phyloP scores from a whole-genome alignment of 1,139 yeast species.

The Candida dubliniensis region DNA sequence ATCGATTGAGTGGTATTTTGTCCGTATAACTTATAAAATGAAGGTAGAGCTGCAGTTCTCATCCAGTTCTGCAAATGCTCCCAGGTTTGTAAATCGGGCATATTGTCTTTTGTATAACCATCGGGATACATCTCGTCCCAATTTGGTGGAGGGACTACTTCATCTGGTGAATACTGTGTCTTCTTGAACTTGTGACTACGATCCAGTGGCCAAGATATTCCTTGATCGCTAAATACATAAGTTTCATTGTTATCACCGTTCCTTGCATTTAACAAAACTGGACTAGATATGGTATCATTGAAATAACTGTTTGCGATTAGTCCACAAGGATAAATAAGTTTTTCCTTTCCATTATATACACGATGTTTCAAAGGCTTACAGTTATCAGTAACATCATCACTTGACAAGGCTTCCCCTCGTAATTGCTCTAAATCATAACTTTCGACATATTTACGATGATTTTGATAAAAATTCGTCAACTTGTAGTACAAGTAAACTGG shows the following conservation, averaged over 20 bases:
- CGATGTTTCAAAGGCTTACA: constrained; percentile 58
- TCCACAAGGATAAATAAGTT: constrained; percentile 81
- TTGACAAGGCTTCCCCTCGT: constrained; percentile 57
- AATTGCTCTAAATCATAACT: constrained; percentile 68
- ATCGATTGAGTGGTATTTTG: constrained; percentile 52
- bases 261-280: constrained; percentile 46
- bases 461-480: constrained; percentile 73
- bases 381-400: constrained; percentile 46
- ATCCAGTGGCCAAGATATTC: constrained; percentile 88
- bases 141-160: constrained; percentile 94
- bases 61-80: constrained; percentile 70
- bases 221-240: constrained; percentile 63
- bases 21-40: constrained; percentile 65
- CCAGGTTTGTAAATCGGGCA: constrained; percentile 62
- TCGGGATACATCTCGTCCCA: constrained; percentile 85
- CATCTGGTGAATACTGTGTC: constrained; percentile 65
- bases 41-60: constrained; percentile 79
- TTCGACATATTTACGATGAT: constrained; percentile 74
- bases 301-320: constrained; percentile 89
- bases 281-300: constrained; percentile 72
- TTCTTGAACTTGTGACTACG: constrained; percentile 69
- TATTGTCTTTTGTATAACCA: constrained; percentile 80
- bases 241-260: constrained; percentile 45
- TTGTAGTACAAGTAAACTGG: constrained; percentile 69
- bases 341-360: constrained; percentile 34